Conservation (phyloP, 495 filamentous ascomycete species). For the Neurospora sp. region DNA sequence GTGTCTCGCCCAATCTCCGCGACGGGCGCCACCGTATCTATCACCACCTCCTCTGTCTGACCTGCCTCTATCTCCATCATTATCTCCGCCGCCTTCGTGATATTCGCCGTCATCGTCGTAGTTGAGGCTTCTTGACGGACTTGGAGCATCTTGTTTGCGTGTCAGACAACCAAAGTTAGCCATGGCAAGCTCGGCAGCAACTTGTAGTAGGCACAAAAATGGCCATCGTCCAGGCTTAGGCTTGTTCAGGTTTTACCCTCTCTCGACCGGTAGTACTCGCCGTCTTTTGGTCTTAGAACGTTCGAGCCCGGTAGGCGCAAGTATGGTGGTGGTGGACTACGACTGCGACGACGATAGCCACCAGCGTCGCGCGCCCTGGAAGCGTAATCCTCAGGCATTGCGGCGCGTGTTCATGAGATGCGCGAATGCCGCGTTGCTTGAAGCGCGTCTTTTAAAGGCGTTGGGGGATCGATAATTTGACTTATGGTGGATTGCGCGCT, state of each 20-base stretch:
- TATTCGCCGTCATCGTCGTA: conserved; percentile 20
- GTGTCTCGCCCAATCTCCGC: background rate
- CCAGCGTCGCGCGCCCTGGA: conserved; percentile 11
- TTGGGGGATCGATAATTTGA: background rate
- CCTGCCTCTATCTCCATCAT: background rate
- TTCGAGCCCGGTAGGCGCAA: conserved; percentile 9
- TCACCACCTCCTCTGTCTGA: background rate
- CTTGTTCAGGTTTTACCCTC: conserved; percentile 34
- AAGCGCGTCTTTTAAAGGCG: background rate
- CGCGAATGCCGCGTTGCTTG: background rate
- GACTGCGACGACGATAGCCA: conserved; percentile 9
- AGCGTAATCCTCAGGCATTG: conserved; percentile 18
- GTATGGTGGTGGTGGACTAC: conserved; percentile 11
- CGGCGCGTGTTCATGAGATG: background rate
- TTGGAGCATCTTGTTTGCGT: conserved; percentile 12
- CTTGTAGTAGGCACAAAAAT: conserved; percentile 5
- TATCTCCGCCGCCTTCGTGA: background rate
- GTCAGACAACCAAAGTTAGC: conserved; percentile 19
- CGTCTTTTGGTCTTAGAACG: conserved; percentile 10
- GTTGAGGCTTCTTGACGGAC: conserved; percentile 17
- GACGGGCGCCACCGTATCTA: background rate
- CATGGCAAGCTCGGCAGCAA: conserved; percentile 10
- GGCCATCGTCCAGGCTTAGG: conserved; percentile 7
- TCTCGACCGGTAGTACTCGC: conserved; percentile 30
- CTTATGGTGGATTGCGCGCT: background rate